Evolutionary conservation across 805 yeast genomes (phyloP).

Genomic region (Schizosaccharomyces octosporus): DNA sequence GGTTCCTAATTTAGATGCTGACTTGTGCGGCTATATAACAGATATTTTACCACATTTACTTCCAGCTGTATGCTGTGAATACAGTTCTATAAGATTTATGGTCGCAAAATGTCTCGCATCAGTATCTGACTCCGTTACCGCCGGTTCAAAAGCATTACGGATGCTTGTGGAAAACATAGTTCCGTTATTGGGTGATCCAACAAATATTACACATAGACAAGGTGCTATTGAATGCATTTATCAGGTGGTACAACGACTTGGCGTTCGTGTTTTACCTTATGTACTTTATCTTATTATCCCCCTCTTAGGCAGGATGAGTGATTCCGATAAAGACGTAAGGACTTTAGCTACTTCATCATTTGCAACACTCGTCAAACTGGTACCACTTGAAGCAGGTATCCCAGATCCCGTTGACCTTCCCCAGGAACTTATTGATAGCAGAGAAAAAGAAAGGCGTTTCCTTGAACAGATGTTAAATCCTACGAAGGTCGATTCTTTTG

Average conservation of each 20-base stretch:
- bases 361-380: slow-evolving; percentile 83
- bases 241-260: slow-evolving; percentile 69
- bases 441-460: slow-evolving; percentile 83
- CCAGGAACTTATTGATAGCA: slow-evolving; percentile 52
- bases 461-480: slow-evolving; percentile 97
- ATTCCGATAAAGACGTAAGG: slow-evolving; percentile 69
- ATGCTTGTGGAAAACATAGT: slow-evolving; percentile 51
- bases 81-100: slow-evolving; percentile 67
- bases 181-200: slow-evolving; percentile 60
- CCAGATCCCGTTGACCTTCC: slow-evolving; percentile 90
- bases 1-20: slow-evolving; percentile 30
- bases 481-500: slow-evolving; percentile 63
- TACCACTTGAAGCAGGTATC: slow-evolving; percentile 91
- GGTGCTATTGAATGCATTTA: slow-evolving; percentile 84
- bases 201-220: slow-evolving; percentile 48
- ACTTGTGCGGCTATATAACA: slow-evolving; percentile 25
- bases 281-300: slow-evolving; percentile 91
- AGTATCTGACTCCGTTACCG: slow-evolving; percentile 42
- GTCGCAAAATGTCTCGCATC: slow-evolving; percentile 75
- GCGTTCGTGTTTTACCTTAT: slow-evolving; percentile 69
- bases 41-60: slow-evolving; percentile 29
- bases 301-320: slow-evolving; percentile 93
- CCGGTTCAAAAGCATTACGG: slow-evolving; percentile 36
- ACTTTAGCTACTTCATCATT: slow-evolving; percentile 81
- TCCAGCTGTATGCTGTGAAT: slow-evolving; percentile 35